These are phyloP conservation scores for Arthrinium phaeospermum DNA, from an alignment of 2,329 filamentous ascomycete genomes.

Conservation along the genomic window DNA sequence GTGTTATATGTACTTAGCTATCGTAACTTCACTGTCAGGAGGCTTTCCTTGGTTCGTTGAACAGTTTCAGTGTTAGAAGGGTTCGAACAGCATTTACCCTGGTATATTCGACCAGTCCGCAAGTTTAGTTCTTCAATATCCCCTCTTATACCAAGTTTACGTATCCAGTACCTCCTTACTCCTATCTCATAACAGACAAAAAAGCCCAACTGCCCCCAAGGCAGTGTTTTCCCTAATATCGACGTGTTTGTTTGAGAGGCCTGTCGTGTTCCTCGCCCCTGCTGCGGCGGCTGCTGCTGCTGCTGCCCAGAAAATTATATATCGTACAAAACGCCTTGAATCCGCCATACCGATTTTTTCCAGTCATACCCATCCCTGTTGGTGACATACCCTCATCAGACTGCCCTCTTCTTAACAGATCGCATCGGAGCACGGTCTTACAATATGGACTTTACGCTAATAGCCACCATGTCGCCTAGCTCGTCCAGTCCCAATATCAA, in stretches of 20 bases:
- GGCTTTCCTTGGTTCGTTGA: too few relatives aligned
- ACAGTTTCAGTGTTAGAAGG: neutral
- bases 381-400: neutral
- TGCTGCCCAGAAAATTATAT: neutral
- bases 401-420: neutral
- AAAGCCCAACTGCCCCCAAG: neutral
- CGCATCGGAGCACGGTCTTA: neutral
- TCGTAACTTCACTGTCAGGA: neutral
- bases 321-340: neutral
- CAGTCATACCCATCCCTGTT: neutral
- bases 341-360: neutral
- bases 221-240: neutral
- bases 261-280: neutral
- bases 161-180: neutral
- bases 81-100: neutral
- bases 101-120: slow-evolving; percentile 7
- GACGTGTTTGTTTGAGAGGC: neutral
- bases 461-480: slow-evolving; percentile 53
- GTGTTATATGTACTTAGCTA: too few relatives aligned
- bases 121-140: neutral
- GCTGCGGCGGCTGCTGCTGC: neutral
- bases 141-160: neutral
- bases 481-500: slow-evolving; percentile 68
- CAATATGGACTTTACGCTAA: slow-evolving; percentile 22
- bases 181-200: neutral